phyloP scores from a whole-genome alignment of 164 flowering plant genomes.

The Tetrastigma voinierianum region DNA sequence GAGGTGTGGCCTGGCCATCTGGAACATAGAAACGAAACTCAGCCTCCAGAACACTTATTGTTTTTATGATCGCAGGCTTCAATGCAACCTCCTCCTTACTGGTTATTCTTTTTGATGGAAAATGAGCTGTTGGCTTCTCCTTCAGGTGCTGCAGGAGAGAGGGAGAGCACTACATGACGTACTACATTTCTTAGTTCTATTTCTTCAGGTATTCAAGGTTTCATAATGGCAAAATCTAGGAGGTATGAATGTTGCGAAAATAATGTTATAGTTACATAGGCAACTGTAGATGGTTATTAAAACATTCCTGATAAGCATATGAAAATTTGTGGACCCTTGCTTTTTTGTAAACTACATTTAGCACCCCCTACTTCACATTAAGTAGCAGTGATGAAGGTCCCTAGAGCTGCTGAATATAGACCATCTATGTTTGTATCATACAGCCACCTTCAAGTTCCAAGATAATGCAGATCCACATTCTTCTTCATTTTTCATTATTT shows the following conservation, averaged over 20 bases:
- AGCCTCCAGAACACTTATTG: not conserved
- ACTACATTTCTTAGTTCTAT: constrained; percentile 99
- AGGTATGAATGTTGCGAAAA: not conserved
- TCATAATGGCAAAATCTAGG: not conserved
- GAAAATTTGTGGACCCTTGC: constrained; percentile 3
- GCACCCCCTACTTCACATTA: not conserved
- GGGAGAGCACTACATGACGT: constrained; percentile 99
- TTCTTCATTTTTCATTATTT: no score
- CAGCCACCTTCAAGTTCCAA: no score
- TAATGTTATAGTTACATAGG: no score
- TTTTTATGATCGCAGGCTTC: not conserved
- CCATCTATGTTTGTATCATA: not conserved
- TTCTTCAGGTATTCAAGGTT: constrained; percentile 62
- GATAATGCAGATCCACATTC: no score
- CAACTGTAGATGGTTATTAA: no score
- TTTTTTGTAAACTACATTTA: not conserved
- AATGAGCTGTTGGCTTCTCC: not conserved
- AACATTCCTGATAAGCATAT: not conserved
- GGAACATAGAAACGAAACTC: no score
- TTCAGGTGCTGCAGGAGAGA: constrained; percentile 96
- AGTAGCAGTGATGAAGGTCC: not conserved
- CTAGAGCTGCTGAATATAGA: not conserved
- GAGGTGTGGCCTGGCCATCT: no score
- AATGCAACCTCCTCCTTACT: constrained; percentile 1
- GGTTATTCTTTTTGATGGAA: not conserved